Conservation (phyloP, 2,329 filamentous ascomycete genomes). For the Monosporascus ibericus region DNA sequence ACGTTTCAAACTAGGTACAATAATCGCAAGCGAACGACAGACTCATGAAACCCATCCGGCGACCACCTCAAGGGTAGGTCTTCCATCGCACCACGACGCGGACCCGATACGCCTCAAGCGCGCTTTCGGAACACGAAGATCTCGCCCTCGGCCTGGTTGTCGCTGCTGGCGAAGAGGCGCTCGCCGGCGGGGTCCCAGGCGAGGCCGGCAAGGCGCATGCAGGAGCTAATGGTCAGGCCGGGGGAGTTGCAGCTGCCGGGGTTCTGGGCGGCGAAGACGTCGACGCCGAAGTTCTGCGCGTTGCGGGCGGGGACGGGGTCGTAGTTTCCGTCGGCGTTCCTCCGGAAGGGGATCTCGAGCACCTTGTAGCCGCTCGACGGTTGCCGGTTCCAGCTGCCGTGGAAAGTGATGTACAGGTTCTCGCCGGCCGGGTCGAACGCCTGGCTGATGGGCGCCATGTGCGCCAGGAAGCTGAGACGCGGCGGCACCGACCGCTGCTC, state of each 20-base stretch:
- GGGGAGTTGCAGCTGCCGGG: slow-evolving; percentile 36
- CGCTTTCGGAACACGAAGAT: slow-evolving; percentile 23
- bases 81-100: too few relatives aligned
- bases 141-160: slow-evolving; percentile 43
- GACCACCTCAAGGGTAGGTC: too few relatives aligned
- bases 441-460: slow-evolving; percentile 58
- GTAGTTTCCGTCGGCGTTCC: slow-evolving; percentile 23
- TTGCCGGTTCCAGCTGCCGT: slow-evolving; percentile 47
- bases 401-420: slow-evolving; percentile 56
- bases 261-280: slow-evolving; percentile 43
- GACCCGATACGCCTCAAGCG: neutral
- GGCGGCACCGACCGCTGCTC: slow-evolving; percentile 26
- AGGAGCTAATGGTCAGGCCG: slow-evolving; percentile 25
- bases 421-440: slow-evolving; percentile 52
- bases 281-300: slow-evolving; percentile 36
- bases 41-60: too few relatives aligned
- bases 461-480: slow-evolving; percentile 46
- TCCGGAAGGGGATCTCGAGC: slow-evolving; percentile 27
- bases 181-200: slow-evolving; percentile 31
- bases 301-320: slow-evolving; percentile 23
- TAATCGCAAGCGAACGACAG: too few relatives aligned
- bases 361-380: slow-evolving; percentile 31
- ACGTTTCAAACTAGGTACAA: too few relatives aligned
- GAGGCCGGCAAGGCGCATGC: slow-evolving; percentile 47
- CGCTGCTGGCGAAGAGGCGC: slow-evolving; percentile 46